Evolutionary conservation across 225 moss, liverwort and hornwort genomes (phyloP), one percentile per base, ranked within the genome.

Genomic region (Antitrichia curtipendula): DNA sequence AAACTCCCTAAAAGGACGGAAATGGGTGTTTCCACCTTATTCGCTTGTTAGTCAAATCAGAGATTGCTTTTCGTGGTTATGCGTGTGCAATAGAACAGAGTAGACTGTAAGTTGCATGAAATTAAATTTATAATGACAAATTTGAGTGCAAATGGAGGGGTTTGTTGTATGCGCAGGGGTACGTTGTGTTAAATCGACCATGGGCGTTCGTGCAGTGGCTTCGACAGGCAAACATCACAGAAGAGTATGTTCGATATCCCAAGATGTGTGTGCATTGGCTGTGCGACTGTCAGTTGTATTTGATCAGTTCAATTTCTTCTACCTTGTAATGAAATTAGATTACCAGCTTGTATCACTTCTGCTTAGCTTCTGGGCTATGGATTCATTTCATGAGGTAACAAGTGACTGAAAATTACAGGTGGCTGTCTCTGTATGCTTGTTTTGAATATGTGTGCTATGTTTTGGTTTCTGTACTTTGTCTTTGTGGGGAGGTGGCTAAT

Each of bases 201-300:
- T 98, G 98, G 98, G 98, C 96, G 38, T 98, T 98, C 70, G 98
- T 98, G 80, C 98, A 98, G 90, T 98, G 98, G 98, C 87, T 98
- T 74, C 91, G 77, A 79, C 90, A 87, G 86, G 94, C 95, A 62
- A 90, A 92, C 80, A 95, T 98, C 60, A 92, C 96, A 85, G 98
- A 98, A 93, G 98, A 98, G 96, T 98, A 95, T 82, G 97, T 92
- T 40, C 82, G 65, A 63, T 62, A 36, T 58, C n/a, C 34, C 36
- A 81, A 76, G 52, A 86, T 77, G 59, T 86, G 81, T 88, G 76
- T 85, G 61, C 82, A 70, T 86, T 71, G 68, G 50, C 81, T 91
- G 82, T 84, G 69, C 16, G 32, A 43, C 40, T 38, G 16, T 73
- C 65, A 74, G 34, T 81, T 75, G 85, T 24, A 82, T 77, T 84